Percentiles rank a stretch among this genome's conserved stretches.
Evolutionary conservation across 257 asterid genomes (phyloP).

Genomic region (Orobanche coerulescens): DNA sequence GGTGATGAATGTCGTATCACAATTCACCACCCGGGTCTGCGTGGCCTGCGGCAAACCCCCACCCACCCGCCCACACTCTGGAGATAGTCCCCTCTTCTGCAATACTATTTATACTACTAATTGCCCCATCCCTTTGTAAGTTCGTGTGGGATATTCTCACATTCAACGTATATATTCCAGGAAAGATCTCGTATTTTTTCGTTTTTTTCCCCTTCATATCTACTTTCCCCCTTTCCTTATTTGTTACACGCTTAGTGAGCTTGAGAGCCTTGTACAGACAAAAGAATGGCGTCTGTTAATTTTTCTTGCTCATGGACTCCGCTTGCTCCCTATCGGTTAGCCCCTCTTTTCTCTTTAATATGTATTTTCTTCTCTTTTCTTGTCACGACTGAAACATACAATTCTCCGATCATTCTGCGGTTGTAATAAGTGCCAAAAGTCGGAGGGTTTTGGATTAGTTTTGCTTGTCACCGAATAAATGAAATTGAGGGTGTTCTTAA

Average conservation of each 20-base stretch:
- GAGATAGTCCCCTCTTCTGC: too few relatives aligned
- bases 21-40: too few relatives aligned
- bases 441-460: neutral
- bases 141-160: too few relatives aligned
- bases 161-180: neutral
- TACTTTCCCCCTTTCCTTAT: neutral
- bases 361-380: neutral
- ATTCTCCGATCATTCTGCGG: neutral
- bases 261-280: neutral
- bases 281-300: conserved; percentile 60
- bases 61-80: too few relatives aligned
- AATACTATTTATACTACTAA: too few relatives aligned
- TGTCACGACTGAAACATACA: neutral
- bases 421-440: neutral
- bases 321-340: conserved; percentile 54
- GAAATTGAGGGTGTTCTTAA: neutral
- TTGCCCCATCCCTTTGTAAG: too few relatives aligned
- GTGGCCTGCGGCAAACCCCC: too few relatives aligned
- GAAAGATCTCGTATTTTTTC: neutral
- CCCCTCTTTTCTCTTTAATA: neutral
- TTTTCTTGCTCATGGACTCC: conserved; percentile 56
- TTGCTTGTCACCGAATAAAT: conserved; percentile 12
- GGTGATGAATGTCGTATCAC: too few relatives aligned
- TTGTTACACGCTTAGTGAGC: neutral
- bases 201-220: too few relatives aligned